Base-by-base conservation (phyloP, 768 basidiomycete species). In the Suillus hirtellus region DNA sequence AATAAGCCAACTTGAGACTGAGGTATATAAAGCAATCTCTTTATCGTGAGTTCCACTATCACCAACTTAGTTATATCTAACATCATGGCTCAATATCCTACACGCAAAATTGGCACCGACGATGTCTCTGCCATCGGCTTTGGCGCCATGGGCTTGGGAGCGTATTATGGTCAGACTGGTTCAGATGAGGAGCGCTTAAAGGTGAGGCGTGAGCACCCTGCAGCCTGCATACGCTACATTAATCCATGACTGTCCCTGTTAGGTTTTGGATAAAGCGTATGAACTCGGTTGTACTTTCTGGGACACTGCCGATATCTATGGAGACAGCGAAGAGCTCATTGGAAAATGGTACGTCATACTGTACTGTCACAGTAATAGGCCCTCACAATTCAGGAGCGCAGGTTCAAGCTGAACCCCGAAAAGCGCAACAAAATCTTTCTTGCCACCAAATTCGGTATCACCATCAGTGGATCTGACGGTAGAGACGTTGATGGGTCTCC, bases 181-280 rank as follows among this genome's bases (percentile, higher is more conserved):
- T 63, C 78, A 4, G 87, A 89, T 63, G 85, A 89, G 65, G 85
- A 88, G 60, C 78, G 86, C 2, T 80, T 89, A 67, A 82, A 84
- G 81, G 86, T 86, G 58, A 34, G 70, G 24, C 24, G 2, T 21
- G 15, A 15, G 14, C 59, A 6, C 35, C 5, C 15, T 31, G 6
- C 24, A 19, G 2, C 31, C 31, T 31, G 5, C 24, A 24, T 35
- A 14, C 1, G 15, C 1, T 21, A 21, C 31, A 21, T 31, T 10
- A 5, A 4, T 27, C 24, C 14, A 35, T 35, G 40, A 62, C 1
- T 1, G 15, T 50, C 1, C 9, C 24, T 31, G 55, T 2, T 56
- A 82, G 80, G 65, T 84, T 43, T 72, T 84, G 14, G 82, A 85
- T 60, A 75, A 75, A 7, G 75, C 79, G 0, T 75, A 79, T 52